phyloP scores from a whole-genome alignment of 805 yeast genomes.

The Phaffomyces opuntiae region DNA sequence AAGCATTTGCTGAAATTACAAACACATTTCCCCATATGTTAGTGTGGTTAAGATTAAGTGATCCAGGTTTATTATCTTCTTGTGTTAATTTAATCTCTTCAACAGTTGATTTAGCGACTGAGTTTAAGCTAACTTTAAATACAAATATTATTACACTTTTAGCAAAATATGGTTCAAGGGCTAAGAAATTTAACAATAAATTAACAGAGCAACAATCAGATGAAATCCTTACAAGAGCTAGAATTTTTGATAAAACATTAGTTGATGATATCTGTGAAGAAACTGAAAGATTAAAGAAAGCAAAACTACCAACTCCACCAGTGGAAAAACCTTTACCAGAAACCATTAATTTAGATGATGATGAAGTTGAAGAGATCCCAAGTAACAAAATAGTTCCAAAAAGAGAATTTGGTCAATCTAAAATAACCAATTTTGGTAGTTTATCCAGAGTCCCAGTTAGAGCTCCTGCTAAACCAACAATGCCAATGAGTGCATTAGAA shows the following conservation, averaged over 20 bases:
- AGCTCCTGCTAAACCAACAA: slow-evolving; percentile 20
- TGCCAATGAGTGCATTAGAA: slow-evolving; percentile 31
- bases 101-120: slow-evolving; percentile 58
- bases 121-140: slow-evolving; percentile 44
- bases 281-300: slow-evolving; percentile 30
- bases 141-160: slow-evolving; percentile 46
- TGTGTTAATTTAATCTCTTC: slow-evolving; percentile 67
- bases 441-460: slow-evolving; percentile 23
- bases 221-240: slow-evolving; percentile 56
- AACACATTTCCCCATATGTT: slow-evolving; percentile 61
- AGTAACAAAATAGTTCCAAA: background rate
- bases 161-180: slow-evolving; percentile 58
- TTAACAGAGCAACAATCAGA: slow-evolving; percentile 59
- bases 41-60: slow-evolving; percentile 80
- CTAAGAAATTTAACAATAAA: slow-evolving; percentile 63
- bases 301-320: slow-evolving; percentile 15
- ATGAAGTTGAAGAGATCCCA: slow-evolving; percentile 1
- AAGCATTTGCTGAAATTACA: slow-evolving; percentile 47
- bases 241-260: slow-evolving; percentile 42
- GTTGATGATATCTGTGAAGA: slow-evolving; percentile 47
- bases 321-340: slow-evolving; percentile 5
- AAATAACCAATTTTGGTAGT: slow-evolving; percentile 32
- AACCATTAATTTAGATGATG: slow-evolving; percentile 1
- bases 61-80: slow-evolving; percentile 59
- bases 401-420: slow-evolving; percentile 23